Percentiles rank a stretch among this genome's conserved stretches.
phyloP scores from a whole-genome alignment of 163 green algal genomes.

The Chloroidium sp. region DNA sequence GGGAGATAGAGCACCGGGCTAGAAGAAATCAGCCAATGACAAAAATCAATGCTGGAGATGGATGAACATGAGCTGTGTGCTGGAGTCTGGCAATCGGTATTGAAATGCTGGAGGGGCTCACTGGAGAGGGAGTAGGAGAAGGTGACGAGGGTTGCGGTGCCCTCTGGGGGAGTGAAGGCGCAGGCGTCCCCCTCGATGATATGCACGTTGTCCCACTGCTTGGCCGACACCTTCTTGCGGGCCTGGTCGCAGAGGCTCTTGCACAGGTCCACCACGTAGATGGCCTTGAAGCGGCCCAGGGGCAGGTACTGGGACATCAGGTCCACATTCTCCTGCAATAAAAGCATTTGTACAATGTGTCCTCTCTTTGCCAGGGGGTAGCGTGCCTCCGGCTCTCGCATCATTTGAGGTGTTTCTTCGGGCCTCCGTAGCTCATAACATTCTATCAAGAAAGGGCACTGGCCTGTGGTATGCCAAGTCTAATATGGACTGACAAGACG shows the following conservation, averaged over 20 bases:
- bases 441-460: no score
- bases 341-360: neutral
- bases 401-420: no score
- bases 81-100: neutral
- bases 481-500: no score
- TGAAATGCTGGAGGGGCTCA: slow-evolving; percentile 26
- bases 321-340: slow-evolving; percentile 83
- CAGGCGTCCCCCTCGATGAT: slow-evolving; percentile 91
- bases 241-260: slow-evolving; percentile 78
- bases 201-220: slow-evolving; percentile 89
- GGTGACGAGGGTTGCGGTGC: slow-evolving; percentile 76
- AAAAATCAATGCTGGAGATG: no score
- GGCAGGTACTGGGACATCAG: slow-evolving; percentile 91
- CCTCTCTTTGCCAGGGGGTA: no score
- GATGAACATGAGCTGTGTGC: neutral
- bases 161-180: slow-evolving; percentile 62
- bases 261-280: slow-evolving; percentile 98
- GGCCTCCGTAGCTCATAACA: no score
- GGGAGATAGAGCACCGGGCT: no score
- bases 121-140: slow-evolving; percentile 98
- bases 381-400: no score
- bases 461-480: no score
- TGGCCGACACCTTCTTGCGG: slow-evolving; percentile 60
- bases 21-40: no score
- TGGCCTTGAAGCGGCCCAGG: slow-evolving; percentile 78